Base-by-base conservation (phyloP, 768 basidiomycete genomes). In the Boletus rex-veris region DNA sequence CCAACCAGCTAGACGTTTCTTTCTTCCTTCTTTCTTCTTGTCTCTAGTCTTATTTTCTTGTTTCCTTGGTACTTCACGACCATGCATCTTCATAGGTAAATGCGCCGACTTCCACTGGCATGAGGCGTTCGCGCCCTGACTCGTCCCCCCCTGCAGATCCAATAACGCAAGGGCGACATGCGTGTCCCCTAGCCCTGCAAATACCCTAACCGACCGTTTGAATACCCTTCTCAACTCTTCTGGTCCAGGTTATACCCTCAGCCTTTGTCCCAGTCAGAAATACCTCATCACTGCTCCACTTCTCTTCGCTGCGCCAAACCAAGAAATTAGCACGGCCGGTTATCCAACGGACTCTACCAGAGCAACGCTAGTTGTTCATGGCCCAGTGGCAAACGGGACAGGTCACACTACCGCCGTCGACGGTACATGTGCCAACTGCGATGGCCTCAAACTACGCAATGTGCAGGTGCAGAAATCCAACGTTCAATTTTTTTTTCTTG, bases 261-360 rank as follows among this genome's bases (percentile, higher is more conserved):
- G 71, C 14, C 76, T 94, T 4, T 94, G 92, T 69, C 83, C 83
- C 2, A 70, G 73, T 30, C 68, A 77, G 49, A 71, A 78, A 45
- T 93, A 94, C 64, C 54, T 78, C 56, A 80, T 92, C 55, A 77
- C 80, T 49, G 78, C 81, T 3, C 84, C 88, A 1, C 76, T 94
- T 46, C 69, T 78, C 31, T 91, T 90, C 60, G 75, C 83, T 0
- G 79, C 82, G 11, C 75, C 80, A 0, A 75, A 84, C 60, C 86
- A 94, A 70, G 92, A 93, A 71, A 92, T 94, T 44, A 88, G 83
- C 59, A 94, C 92, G 0, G 61, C 76, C 7, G 89, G 88, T 15
- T 88, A 91, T 56, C 92, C 92, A 0, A 81, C 77, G 0, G 88
- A 77, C 19, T 73, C 78, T 49, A 74, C 77, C 10, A 77, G 92